Base-by-base conservation (phyloP, 2,329 filamentous ascomycete species). In the Calonectria hawksworthii region DNA sequence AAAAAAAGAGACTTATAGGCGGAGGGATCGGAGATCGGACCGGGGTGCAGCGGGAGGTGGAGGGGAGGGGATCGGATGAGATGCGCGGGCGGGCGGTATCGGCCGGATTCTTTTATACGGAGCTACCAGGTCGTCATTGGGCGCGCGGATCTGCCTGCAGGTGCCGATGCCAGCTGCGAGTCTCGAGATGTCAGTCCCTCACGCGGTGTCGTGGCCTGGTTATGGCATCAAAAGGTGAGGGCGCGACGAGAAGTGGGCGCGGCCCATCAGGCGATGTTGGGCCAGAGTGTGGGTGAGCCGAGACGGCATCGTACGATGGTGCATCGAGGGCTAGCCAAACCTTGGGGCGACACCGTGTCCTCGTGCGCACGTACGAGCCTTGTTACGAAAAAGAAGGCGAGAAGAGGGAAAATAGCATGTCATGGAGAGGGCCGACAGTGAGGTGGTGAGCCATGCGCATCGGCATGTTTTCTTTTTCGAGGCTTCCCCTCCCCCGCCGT, bases 31-130 rank as follows among this genome's bases (percentile, higher is more conserved):
- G 56, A 64, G 68, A 74, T 67, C 72, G 51, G 50, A 47, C 51
- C 56, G 56, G 56, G 56, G 56, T 63, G 56, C 56, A 63, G 56
- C 56, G 56, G 56, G 30, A 54, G 68, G 63, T 38, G 54, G 28
- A 72, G 73, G 68, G 72, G 76, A 73, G 44, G 34, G 47, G 72
- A 66, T 41, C 41, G 47, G 38, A 66, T 61, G 30, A 26, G 69
- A 54, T 28, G 68, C 44, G 44, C n/a, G 41, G 41, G 41, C 59
- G 68, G 68, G 76, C 78, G 79, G 74, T 73, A 75, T 79, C 79
- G 78, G 78, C 75, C 56, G 56, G 76, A 54, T 65, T 56, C 54
- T 76, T 78, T 47, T 80, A 78, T 80, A 75, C 63, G 47, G 14
- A 36, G 63, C 32, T 44, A 26, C 50, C 23, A 36, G 32, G 71